A percentile compares a stretch with the other conserved stretches of the same genome.
phyloP scores from a whole-genome alignment of 352 stramenopile species.

The Phytophthora hibernalis region DNA sequence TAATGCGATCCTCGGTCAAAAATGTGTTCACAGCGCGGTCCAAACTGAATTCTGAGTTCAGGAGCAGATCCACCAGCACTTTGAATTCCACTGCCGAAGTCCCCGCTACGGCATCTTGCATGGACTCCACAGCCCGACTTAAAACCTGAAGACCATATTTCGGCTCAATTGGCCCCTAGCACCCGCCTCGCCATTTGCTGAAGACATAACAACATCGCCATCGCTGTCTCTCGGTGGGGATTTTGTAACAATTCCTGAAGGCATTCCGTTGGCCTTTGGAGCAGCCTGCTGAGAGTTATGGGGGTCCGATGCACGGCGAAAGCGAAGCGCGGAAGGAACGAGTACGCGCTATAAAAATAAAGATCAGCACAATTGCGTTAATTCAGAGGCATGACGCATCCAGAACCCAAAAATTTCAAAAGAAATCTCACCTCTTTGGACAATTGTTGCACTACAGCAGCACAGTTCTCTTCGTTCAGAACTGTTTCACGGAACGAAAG shows the following conservation, averaged over 20 bases:
- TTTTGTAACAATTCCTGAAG: constrained; percentile 5
- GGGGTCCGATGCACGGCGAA: constrained; percentile 68
- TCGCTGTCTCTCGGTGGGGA: constrained; percentile 47
- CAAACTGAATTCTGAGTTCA: constrained; percentile 82
- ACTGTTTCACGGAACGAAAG: constrained; percentile 77
- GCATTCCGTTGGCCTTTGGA: constrained; percentile 24
- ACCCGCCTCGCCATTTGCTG: constrained; percentile 28
- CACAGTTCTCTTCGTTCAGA: constrained; percentile 81
- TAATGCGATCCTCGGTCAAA: constrained; percentile 77
- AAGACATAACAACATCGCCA: constrained; percentile 73
- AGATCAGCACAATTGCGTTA: constrained; percentile 12
- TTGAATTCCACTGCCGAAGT: constrained; percentile 69
- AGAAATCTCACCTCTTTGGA: constrained; percentile 66
- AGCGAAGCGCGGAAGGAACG: constrained; percentile 73
- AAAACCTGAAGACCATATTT: constrained; percentile 85
- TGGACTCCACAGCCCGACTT: constrained; percentile 79
- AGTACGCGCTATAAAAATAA: constrained; percentile 49
- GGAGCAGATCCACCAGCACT: constrained; percentile 72
- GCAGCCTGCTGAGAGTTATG: constrained; percentile 31
- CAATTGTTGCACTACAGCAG: constrained; percentile 76
- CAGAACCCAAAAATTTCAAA: background rate
- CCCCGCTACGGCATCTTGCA: constrained; percentile 77
- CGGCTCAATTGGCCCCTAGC: constrained; percentile 49
- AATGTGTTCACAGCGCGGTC: constrained; percentile 86
- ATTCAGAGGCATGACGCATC: background rate